Conservation (phyloP, 169 alveolate genomes). For the Theileria luwenshuni region DNA sequence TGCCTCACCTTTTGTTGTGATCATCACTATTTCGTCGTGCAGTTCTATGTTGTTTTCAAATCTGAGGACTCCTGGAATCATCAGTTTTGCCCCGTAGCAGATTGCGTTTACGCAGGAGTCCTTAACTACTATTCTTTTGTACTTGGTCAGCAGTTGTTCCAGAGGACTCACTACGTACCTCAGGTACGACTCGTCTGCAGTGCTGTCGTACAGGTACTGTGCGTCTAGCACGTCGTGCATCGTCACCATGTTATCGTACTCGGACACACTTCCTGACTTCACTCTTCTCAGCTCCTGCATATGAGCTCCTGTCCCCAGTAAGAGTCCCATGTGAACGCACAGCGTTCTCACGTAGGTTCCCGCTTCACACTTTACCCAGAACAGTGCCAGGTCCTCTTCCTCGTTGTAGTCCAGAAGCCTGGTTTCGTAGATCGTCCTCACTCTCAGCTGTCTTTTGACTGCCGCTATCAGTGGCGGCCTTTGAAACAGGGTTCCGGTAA, state of each 20-base stretch:
- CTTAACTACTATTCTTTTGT: conserved; percentile 98
- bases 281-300: conserved; percentile 99
- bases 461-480: conserved; percentile 99
- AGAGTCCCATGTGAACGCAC: conserved; percentile 98
- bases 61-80: conserved; percentile 98
- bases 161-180: conserved; percentile 96
- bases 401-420: conserved; percentile 96
- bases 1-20: conserved; percentile 99
- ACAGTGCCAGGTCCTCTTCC: conserved; percentile 93
- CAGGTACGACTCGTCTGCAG: conserved; percentile 94
- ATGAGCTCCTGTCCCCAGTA: conserved; percentile 99
- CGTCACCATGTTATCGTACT: conserved; percentile 96
- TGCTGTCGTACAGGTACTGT: conserved; percentile 90
- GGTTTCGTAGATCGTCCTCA: conserved; percentile 96
- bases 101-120: conserved; percentile 99
- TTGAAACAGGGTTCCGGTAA: conserved; percentile 98
- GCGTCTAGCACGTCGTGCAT: conserved; percentile 99
- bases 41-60: conserved; percentile 96
- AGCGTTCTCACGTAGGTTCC: conserved; percentile 99
- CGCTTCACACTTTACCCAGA: conserved; percentile 99
- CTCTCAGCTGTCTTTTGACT: conserved; percentile 99
- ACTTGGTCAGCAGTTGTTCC: conserved; percentile 93
- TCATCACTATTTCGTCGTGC: conserved; percentile 94
- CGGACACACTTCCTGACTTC: conserved; percentile 95
- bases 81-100: conserved; percentile 99